Conservation (phyloP, 2,329 filamentous ascomycete genomes). For the Phoma sp. region DNA sequence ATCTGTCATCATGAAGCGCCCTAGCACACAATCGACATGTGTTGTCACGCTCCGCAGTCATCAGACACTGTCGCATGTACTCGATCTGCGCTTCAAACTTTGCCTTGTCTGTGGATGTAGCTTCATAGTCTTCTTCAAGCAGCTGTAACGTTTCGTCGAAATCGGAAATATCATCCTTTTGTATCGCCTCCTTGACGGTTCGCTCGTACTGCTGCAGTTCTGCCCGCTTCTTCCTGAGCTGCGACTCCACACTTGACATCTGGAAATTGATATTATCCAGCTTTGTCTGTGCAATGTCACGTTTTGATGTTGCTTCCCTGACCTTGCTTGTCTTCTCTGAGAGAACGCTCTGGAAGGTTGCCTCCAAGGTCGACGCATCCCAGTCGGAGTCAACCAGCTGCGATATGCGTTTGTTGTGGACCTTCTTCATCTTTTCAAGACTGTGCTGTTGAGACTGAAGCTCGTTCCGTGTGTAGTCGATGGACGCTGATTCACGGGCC, state of each 20-base stretch:
- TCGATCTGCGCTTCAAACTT: slow-evolving; percentile 73
- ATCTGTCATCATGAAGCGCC: slow-evolving; percentile 65
- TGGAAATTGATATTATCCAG: slow-evolving; percentile 79
- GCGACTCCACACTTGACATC: slow-evolving; percentile 70
- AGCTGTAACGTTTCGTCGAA: slow-evolving; percentile 62
- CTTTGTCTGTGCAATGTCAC: slow-evolving; percentile 75
- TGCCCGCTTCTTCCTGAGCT: slow-evolving; percentile 67
- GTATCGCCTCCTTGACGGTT: slow-evolving; percentile 64
- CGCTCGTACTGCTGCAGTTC: slow-evolving; percentile 70
- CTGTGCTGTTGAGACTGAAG: slow-evolving; percentile 75
- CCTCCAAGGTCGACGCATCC: slow-evolving; percentile 73
- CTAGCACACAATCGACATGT: slow-evolving; percentile 80
- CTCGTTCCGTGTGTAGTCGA: slow-evolving; percentile 85
- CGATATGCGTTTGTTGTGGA: slow-evolving; percentile 75
- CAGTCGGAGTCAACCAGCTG: slow-evolving; percentile 71
- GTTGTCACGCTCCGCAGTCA: slow-evolving; percentile 71
- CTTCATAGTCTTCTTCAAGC: slow-evolving; percentile 60
- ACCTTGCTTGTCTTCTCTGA: slow-evolving; percentile 65
- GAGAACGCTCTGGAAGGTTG: slow-evolving; percentile 70
- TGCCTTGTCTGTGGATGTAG: slow-evolving; percentile 68
- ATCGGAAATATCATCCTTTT: slow-evolving; percentile 48
- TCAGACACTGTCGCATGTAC: slow-evolving; percentile 74
- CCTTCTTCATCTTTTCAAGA: slow-evolving; percentile 77
- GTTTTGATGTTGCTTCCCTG: slow-evolving; percentile 70
- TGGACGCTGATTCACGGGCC: slow-evolving; percentile 81